Conservation (phyloP, 495 filamentous ascomycete species). For the Tuber borchii region DNA sequence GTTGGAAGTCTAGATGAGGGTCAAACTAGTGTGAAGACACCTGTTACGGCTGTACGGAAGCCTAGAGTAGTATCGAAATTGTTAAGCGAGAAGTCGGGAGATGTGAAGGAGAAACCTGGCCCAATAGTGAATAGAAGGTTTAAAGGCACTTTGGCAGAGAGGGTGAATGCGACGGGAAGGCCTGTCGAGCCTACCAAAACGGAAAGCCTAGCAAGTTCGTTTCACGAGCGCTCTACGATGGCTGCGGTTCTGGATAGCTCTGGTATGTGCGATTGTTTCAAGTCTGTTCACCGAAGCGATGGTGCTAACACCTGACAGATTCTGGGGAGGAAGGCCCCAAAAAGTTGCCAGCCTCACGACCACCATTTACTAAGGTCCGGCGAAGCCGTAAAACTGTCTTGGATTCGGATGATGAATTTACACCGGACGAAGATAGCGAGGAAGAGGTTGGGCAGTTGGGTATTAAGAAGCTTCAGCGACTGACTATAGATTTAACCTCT, state of each 20-base stretch:
- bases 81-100: not conserved
- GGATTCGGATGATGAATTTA: not conserved
- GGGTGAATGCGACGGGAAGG: not conserved
- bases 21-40: not conserved
- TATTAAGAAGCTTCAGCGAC: not conserved
- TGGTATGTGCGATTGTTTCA: not conserved
- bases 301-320: not conserved
- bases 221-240: not conserved
- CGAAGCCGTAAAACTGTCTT: not conserved
- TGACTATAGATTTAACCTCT: slow-evolving; percentile 1
- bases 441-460: not conserved
- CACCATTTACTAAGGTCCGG: not conserved
- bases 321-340: not conserved
- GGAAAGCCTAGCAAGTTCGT: not conserved
- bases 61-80: not conserved
- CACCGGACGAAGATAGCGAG: not conserved
- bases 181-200: not conserved
- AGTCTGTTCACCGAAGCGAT: not conserved
- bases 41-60: not conserved
- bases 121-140: not conserved
- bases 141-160: not conserved
- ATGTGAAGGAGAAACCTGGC: not conserved
- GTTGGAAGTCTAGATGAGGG: not conserved
- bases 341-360: not conserved
- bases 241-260: not conserved